Evolutionary conservation across 169 alveolate genomes (phyloP).

Genomic region (Plasmodium vinckei): DNA sequence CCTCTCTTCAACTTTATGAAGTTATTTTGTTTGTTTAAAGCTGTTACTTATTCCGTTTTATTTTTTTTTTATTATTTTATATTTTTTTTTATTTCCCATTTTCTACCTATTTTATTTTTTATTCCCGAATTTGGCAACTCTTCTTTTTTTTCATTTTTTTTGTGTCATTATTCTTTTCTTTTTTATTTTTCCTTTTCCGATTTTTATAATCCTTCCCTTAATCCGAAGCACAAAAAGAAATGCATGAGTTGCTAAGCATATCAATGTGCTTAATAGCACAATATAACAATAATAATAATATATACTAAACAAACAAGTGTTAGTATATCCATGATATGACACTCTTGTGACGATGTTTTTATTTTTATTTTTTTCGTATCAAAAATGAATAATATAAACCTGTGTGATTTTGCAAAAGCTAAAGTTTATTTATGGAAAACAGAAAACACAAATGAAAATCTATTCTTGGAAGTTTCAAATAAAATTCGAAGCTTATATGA

Average conservation of each 20-base stretch:
- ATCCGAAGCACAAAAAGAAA: no score
- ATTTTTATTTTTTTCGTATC: background rate
- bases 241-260: no score
- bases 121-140: background rate
- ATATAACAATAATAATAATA: no score
- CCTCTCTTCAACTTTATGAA: no score
- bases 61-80: background rate
- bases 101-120: no score
- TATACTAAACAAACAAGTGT: no score
- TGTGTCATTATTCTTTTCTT: no score
- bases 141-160: background rate
- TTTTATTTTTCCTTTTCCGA: background rate
- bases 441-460: constrained; percentile 50
- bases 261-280: no score
- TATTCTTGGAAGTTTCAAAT: constrained; percentile 29
- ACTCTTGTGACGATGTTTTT: no score
- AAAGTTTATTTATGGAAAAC: constrained; percentile 75
- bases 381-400: constrained; percentile 12
- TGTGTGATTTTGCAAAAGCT: constrained; percentile 55
- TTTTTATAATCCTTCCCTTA: background rate
- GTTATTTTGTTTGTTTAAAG: no score
- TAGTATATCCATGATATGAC: no score
- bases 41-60: background rate
- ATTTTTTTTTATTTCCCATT: background rate
- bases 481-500: constrained; percentile 60